These are phyloP conservation scores for Plasmodium gaboni DNA, from an alignment of 169 alveolate species.

Conservation along the genomic window DNA sequence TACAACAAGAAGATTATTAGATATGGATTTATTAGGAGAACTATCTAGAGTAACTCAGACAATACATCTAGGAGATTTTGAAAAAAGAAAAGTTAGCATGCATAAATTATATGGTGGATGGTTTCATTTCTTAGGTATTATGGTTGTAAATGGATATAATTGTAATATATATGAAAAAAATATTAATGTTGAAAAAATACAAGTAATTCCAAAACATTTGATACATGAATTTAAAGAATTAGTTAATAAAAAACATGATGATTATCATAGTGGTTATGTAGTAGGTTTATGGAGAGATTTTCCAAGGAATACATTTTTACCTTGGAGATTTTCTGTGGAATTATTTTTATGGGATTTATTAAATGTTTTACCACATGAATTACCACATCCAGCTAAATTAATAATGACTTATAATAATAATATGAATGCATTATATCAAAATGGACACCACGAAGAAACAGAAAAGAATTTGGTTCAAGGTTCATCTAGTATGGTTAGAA, in stretches of 20 bases:
- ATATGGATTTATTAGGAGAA: slow-evolving; percentile 54
- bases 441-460: background rate
- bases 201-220: slow-evolving; percentile 17
- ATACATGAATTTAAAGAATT: slow-evolving; percentile 7
- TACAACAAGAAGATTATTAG: slow-evolving; percentile 7
- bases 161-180: background rate
- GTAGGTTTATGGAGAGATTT: slow-evolving; percentile 75
- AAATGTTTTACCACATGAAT: slow-evolving; percentile 43
- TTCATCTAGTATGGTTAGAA: background rate
- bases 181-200: background rate
- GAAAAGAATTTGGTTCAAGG: no score
- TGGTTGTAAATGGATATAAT: slow-evolving; percentile 45
- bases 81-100: slow-evolving; percentile 24
- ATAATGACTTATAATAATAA: slow-evolving; percentile 14
- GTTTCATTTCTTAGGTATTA: slow-evolving; percentile 63
- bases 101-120: slow-evolving; percentile 72
- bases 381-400: slow-evolving; percentile 63
- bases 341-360: slow-evolving; percentile 68
- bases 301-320: slow-evolving; percentile 13
- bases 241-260: slow-evolving; percentile 21
- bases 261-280: slow-evolving; percentile 31
- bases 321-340: slow-evolving; percentile 60
- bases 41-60: slow-evolving; percentile 41
- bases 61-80: slow-evolving; percentile 8
- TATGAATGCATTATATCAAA: background rate